Conservation (phyloP, 2,329 filamentous ascomycete species). For the Aaosphaeria arxii region DNA sequence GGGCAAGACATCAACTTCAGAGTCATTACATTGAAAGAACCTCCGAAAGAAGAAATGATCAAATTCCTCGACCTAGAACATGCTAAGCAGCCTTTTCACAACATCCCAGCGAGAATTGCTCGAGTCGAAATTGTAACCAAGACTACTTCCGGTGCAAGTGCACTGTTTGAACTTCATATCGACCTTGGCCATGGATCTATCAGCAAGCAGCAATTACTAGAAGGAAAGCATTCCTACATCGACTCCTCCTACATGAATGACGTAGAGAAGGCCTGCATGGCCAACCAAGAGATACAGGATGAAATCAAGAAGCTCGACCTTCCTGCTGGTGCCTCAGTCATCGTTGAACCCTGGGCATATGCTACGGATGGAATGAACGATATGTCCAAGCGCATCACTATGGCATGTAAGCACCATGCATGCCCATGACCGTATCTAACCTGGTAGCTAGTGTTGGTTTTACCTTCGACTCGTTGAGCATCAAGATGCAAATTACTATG, state of each 20-base stretch:
- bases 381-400: slow-evolving; percentile 47
- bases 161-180: slow-evolving; percentile 37
- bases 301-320: slow-evolving; percentile 45
- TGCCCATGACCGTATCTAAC: neutral
- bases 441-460: slow-evolving; percentile 33
- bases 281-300: slow-evolving; percentile 41
- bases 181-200: slow-evolving; percentile 18
- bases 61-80: slow-evolving; percentile 41
- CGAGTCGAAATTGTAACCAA: slow-evolving; percentile 14
- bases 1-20: slow-evolving; percentile 43
- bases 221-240: slow-evolving; percentile 47
- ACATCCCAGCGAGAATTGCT: slow-evolving; percentile 38
- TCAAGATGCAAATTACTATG: slow-evolving; percentile 55
- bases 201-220: slow-evolving; percentile 27
- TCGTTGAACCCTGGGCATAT: slow-evolving; percentile 57
- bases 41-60: slow-evolving; percentile 48
- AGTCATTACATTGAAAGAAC: slow-evolving; percentile 51
- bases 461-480: slow-evolving; percentile 39
- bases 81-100: slow-evolving; percentile 28
- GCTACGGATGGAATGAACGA: slow-evolving; percentile 54
- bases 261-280: slow-evolving; percentile 48
- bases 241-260: slow-evolving; percentile 49
- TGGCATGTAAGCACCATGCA: slow-evolving; percentile 21
- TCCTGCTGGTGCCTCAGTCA: slow-evolving; percentile 43
- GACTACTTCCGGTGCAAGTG: slow-evolving; percentile 6